These are phyloP conservation scores for Debaryomyces udenii DNA, from an alignment of 1,139 yeast genomes.

Conservation along the genomic window DNA sequence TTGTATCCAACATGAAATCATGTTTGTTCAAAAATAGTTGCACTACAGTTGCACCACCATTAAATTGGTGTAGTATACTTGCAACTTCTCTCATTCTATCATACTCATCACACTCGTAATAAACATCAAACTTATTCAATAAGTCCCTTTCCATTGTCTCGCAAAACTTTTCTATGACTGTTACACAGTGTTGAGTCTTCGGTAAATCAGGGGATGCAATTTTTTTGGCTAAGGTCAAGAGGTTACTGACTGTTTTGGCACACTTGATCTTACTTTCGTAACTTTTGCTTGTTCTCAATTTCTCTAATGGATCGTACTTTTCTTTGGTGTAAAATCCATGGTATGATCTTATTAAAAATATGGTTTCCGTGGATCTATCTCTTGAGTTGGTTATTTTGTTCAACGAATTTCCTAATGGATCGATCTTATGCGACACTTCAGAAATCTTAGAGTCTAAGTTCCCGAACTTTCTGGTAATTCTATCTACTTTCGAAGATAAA, in stretches of 20 bases:
- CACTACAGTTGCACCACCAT: slow-evolving; percentile 83
- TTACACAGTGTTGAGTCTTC: slow-evolving; percentile 53
- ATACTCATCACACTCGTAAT: slow-evolving; percentile 60
- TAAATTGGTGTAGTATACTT: slow-evolving; percentile 74
- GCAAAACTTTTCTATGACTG: slow-evolving; percentile 68
- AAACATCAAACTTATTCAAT: slow-evolving; percentile 58
- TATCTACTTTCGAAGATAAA: slow-evolving; percentile 53
- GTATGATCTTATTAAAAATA: slow-evolving; percentile 75
- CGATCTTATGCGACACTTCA: slow-evolving; percentile 62
- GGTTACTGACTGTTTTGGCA: slow-evolving; percentile 68
- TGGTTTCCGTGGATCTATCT: slow-evolving; percentile 73
- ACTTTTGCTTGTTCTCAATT: slow-evolving; percentile 43
- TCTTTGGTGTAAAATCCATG: slow-evolving; percentile 69
- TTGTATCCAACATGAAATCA: slow-evolving; percentile 60
- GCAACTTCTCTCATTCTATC: slow-evolving; percentile 81
- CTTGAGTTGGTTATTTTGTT: slow-evolving; percentile 77
- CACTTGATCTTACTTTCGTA: slow-evolving; percentile 62
- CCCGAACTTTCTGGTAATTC: slow-evolving; percentile 51
- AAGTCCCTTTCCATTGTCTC: slow-evolving; percentile 73
- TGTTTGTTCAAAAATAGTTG: slow-evolving; percentile 84
- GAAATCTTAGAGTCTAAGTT: slow-evolving; percentile 62
- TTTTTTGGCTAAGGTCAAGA: slow-evolving; percentile 66
- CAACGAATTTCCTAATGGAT: slow-evolving; percentile 74
- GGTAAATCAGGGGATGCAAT: slow-evolving; percentile 55
- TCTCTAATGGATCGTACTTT: slow-evolving; percentile 63